Base-by-base conservation (phyloP, 2,329 filamentous ascomycete genomes). In the Colletotrichum orchidophilum region DNA sequence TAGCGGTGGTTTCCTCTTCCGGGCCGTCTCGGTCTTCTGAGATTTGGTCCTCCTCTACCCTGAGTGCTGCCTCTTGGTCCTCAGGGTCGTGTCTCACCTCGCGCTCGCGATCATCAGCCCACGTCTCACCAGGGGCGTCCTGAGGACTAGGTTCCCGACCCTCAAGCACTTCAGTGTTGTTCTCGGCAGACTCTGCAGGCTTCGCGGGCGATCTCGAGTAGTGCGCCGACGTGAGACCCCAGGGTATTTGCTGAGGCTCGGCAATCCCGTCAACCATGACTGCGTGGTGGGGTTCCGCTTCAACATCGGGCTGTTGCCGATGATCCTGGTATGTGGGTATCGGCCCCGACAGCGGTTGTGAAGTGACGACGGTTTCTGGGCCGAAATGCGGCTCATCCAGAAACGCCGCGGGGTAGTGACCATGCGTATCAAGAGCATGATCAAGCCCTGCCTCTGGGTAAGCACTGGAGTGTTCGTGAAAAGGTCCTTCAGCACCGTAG, bases 191-290 rank as follows among this genome's bases (percentile, higher is more conserved):
- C 24, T 61, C 57, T 24, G 12, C 50, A 9, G 55, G n/a, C 35
- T 24, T 50, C 12, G 15, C 29, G 11, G 58, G 31, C 13, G 60
- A 49, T 4, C 46, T 54, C 1, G 59, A 39, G 8, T 49, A 57
- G 18, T 70, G 60, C 27, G 58, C n/a, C n/a, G 72, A 53, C n/a
- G 59, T 60, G 39, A 64, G 58, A 2, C 71, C 71, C 73, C 73
- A 74, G 8, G 73, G 63, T 9, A 63, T 31, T 13, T 67, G 67
- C 21, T 63, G 60, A 27, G 73, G 71, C 53, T 73, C 71, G 2
- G 53, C 24, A 58, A 74, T 58, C 7, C 57, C 55, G 18, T 73
- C 71, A 5, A 73, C 26, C 12, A 72, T 52, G 2, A 61, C 49
- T 21, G 53, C 54, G 27, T 66, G 73, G 26, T 52, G 61, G 21